phyloP scores from a whole-genome alignment of 2,329 filamentous ascomycete species.

The Aspergillus japonicus region DNA sequence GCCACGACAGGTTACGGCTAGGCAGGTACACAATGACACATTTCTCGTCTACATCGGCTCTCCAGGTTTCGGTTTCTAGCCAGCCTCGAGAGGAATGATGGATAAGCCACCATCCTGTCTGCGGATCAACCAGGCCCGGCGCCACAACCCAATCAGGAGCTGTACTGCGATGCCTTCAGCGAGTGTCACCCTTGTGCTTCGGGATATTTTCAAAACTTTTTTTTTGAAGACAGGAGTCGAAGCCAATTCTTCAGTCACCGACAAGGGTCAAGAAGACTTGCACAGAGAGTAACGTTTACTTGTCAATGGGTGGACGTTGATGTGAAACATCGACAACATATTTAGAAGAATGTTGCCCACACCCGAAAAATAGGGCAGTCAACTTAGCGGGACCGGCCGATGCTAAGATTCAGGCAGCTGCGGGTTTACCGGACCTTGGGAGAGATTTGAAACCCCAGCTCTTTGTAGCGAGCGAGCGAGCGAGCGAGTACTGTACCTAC shows the following conservation, averaged over 20 bases:
- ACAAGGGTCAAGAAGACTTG: background rate
- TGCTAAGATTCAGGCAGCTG: background rate
- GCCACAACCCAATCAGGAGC: slow-evolving; percentile 7
- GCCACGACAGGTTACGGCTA: slow-evolving; percentile 1
- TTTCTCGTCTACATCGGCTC: background rate
- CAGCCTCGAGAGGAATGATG: background rate
- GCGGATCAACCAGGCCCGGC: slow-evolving; percentile 8
- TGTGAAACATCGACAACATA: slow-evolving; percentile 1
- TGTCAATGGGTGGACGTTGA: background rate
- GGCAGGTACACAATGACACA: background rate
- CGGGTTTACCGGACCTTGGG: background rate
- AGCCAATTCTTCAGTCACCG: slow-evolving; percentile 4
- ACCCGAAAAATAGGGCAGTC: background rate
- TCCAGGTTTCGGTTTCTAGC: background rate
- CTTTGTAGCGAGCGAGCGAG: background rate
- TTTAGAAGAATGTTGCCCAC: background rate
- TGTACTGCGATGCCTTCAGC: background rate
- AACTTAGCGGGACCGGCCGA: background rate
- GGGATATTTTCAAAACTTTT: slow-evolving; percentile 1
- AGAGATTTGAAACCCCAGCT: background rate
- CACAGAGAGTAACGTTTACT: background rate
- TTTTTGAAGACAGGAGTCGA: background rate
- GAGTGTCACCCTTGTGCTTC: slow-evolving; percentile 1
- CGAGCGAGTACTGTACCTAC: too few relatives aligned
- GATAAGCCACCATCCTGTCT: background rate